Conservation (phyloP, 768 basidiomycete genomes). For the button mushroom (Agaricus bisporus) region DNA sequence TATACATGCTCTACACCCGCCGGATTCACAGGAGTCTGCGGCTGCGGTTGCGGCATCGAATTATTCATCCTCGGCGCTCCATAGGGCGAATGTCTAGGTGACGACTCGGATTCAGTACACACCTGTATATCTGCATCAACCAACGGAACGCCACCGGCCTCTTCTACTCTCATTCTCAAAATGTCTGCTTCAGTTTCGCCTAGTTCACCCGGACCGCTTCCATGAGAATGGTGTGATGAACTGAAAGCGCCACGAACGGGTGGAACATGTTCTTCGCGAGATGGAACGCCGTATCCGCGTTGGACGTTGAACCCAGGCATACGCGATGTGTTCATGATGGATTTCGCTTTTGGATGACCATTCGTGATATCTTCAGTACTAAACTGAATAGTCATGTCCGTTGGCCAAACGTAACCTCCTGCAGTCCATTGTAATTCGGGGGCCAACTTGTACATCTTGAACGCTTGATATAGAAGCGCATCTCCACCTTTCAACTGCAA, state of each 20-base stretch:
- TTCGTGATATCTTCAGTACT: constrained; percentile 35
- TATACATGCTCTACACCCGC: constrained; percentile 65
- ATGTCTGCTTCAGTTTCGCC: constrained; percentile 29
- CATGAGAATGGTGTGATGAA: neutral
- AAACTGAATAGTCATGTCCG: constrained; percentile 63
- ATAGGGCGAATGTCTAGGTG: neutral
- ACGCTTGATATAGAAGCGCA: constrained; percentile 65
- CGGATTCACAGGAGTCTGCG: constrained; percentile 25
- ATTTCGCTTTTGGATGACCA: constrained; percentile 10
- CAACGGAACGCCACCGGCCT: constrained; percentile 62
- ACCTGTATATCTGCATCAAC: constrained; percentile 57
- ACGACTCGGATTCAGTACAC: constrained; percentile 37
- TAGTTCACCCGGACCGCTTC: neutral
- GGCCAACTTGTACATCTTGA: constrained; percentile 69
- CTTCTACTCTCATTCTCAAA: constrained; percentile 52
- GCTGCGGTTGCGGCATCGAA: constrained; percentile 14
- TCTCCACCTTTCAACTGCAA: constrained; percentile 72
- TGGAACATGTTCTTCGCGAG: constrained; percentile 20
- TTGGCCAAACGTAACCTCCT: constrained; percentile 78
- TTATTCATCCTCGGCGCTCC: constrained; percentile 14
- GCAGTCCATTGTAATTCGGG: constrained; percentile 79
- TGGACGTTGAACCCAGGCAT: constrained; percentile 16
- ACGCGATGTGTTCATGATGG: constrained; percentile 15
- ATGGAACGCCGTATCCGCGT: constrained; percentile 14
- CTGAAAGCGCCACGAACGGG: constrained; percentile 41